These are phyloP conservation scores for Petunia secreta DNA, from an alignment of 257 asterid species.

Conservation along the genomic window DNA sequence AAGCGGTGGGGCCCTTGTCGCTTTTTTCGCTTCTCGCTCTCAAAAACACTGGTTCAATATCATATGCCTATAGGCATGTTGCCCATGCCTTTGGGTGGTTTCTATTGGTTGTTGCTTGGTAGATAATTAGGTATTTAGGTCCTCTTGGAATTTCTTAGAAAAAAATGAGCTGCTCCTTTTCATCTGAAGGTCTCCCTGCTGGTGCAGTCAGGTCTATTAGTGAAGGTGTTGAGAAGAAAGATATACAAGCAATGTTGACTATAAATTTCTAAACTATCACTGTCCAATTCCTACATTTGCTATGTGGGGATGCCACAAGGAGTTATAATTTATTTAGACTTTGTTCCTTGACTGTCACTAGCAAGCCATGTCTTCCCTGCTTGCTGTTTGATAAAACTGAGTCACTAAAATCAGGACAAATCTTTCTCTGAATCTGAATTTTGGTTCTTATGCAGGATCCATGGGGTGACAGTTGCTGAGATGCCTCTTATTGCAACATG, in stretches of 20 bases:
- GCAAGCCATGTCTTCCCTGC: not conserved
- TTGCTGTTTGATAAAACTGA: not conserved
- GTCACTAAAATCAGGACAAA: constrained; percentile 6
- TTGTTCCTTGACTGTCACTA: constrained; percentile 9
- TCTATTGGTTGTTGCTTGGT: constrained; percentile 12
- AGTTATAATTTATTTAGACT: not conserved
- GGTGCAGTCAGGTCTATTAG: not conserved
- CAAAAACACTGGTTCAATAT: too few relatives aligned
- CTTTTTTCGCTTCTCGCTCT: too few relatives aligned
- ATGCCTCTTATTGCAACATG: constrained; percentile 97
- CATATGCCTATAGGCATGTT: constrained; percentile 8
- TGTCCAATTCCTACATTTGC: constrained; percentile 7
- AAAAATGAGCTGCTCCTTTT: not conserved
- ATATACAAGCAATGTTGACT: not conserved
- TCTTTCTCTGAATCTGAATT: constrained; percentile 18
- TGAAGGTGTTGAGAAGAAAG: not conserved
- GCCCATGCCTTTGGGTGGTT: not conserved
- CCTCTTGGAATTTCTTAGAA: not conserved
- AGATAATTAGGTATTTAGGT: not conserved
- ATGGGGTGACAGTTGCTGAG: constrained; percentile 90
- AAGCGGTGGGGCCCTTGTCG: too few relatives aligned
- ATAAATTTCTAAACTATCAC: not conserved
- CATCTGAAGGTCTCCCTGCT: constrained; percentile 9
- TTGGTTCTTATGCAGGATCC: constrained; percentile 63
- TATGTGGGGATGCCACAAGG: not conserved